Evolutionary conservation across 2,329 filamentous ascomycete species (phyloP).

Genomic region (Fusarium neocosmosporiellum): DNA sequence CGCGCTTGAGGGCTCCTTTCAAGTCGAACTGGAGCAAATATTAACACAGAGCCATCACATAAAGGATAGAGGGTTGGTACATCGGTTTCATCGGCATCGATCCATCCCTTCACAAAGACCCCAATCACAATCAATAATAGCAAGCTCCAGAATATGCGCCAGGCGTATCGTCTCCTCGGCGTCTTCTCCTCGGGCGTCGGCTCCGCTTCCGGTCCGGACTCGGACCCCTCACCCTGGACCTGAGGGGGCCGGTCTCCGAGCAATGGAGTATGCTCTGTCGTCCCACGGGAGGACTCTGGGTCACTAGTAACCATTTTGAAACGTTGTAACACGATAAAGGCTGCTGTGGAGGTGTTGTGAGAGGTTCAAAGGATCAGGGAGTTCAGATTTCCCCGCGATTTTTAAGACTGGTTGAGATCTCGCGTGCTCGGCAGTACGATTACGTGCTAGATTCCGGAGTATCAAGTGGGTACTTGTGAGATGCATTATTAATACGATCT

Average conservation of each 20-base stretch:
- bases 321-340: not conserved
- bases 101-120: constrained; percentile 58
- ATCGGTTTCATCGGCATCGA: constrained; percentile 46
- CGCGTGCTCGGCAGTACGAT: constrained; percentile 16
- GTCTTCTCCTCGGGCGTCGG: constrained; percentile 10
- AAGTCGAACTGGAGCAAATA: constrained; percentile 54
- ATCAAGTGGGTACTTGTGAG: not conserved
- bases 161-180: constrained; percentile 31
- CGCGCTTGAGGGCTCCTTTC: constrained; percentile 55
- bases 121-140: constrained; percentile 46
- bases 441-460: constrained; percentile 1
- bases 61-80: not conserved
- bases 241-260: constrained; percentile 5
- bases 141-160: constrained; percentile 52
- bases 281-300: not conserved
- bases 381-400: constrained; percentile 3
- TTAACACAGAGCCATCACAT: accelerated
- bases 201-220: not conserved
- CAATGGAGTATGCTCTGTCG: constrained; percentile 20
- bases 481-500: constrained; percentile 4
- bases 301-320: not conserved
- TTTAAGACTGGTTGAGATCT: constrained; percentile 16
- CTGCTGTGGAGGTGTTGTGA: not conserved
- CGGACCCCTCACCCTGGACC: not conserved
- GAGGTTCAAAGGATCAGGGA: not conserved